Evolutionary conservation across 176 grass and related monocot species (phyloP), one percentile per base, ranked within the genome.

Genomic region (Pontederia paniculata): DNA sequence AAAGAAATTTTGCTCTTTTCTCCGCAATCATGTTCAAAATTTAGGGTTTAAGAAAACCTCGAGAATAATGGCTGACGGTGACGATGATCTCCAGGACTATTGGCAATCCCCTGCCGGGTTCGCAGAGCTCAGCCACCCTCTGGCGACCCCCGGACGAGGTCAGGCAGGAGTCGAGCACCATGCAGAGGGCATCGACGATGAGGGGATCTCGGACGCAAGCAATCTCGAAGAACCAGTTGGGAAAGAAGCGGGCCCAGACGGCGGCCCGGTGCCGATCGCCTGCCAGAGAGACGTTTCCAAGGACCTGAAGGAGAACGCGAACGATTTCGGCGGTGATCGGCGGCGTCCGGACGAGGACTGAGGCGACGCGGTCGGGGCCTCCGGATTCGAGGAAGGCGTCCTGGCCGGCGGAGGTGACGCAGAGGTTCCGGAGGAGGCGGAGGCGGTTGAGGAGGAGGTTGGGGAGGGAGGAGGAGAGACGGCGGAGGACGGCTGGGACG

Each of bases 161-260:
- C 61, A 86, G 90, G 68, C 91, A 97, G 8, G 80, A 81, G 64
- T 97, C 91, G 23, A 97, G 66, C 67, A 97, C 68, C 91, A 97
- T 97, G 73, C 83, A 97, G 1, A 97, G 77, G 2, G 91, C 80
- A 43, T 84, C 86, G 45, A 81, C 71, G 15, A 90, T 77, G 0
- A 60, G 80, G 21, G 54, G 14, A 16, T 88, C 91, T 61, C 47
- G 50, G 68, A 88, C 70, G 56, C 49, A 12, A 1, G 80, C 80
- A 68, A 87, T 21, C 51, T 63, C 22, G 50, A 72, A 72, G 28
- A 97, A 79, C 57, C 56, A 49, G 5, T 45, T 49, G 1, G 86
- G 69, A 42, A 90, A 97, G 70, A 97, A 70, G 56, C 86, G 71
- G 12, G 44, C 48, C 86, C 91, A 97, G 7, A 97, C 80, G 41